Base-by-base conservation (phyloP, 129 eudicot genomes). In the Centaurea solstitialis region DNA sequence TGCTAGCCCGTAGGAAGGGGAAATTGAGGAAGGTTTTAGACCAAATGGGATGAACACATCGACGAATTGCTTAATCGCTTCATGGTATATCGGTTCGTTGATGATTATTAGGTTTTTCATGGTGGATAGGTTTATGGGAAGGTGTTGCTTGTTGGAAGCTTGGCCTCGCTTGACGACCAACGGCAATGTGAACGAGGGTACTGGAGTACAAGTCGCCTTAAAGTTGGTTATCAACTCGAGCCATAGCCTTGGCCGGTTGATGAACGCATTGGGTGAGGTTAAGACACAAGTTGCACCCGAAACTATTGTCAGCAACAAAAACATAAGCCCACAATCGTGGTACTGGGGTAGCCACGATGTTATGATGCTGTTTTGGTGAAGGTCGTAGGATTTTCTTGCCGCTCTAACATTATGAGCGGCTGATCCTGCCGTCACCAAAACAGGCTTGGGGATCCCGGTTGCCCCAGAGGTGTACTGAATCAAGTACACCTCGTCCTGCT, bases 251-350 rank as follows among this genome's bases (percentile, higher is more conserved):
- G 96, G 97, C 28, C 97, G 86, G 23, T 59, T 87, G 22, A 93
- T 66, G 82, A 93, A 93, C 6, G 93, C 78, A 10, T 62, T 76
- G 6, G 97, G 96, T 0, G 97, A 93, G 57, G 90, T 86, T 59
- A 93, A 84, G 83, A 93, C 93, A 61, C 89, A 79, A 13, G 93
- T 93, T 0, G 97, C 91, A 9, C 97, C 97, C 5, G 95, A 90
- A 76, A 92, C 89, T 8, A 92, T 80, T 0, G 97, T 90, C 62
- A 92, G 74, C 17, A 90, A 76, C 70, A 92, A 74, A 80, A 92
- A 90, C 97, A 92, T 92, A 68, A 92, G 93, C 69, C 97, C 97
- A 13, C 97, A 93, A 40, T 93, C 97, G 68, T 93, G 97, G 92
- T 93, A 93, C 43, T 90, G 97, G 59, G 97, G 97, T 78, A 93